Evolutionary conservation across 257 asterid species (phyloP).

Genomic region (Solanum corneliomulleri): DNA sequence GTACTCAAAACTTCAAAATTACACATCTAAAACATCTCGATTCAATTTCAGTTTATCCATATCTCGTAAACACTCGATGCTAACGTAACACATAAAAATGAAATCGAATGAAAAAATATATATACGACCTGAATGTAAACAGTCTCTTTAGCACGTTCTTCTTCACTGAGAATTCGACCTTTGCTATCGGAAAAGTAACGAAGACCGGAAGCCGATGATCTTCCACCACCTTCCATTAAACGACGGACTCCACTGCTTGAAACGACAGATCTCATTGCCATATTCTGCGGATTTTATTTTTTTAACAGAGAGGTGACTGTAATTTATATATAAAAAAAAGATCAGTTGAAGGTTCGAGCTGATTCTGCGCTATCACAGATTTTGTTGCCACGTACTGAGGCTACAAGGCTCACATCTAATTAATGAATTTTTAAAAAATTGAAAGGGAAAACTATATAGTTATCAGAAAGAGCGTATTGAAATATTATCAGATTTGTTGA

Average conservation of each 20-base stretch:
- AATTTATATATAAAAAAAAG: no score
- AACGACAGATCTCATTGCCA: conserved; percentile 40
- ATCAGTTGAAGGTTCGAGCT: neutral
- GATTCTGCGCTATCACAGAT: neutral
- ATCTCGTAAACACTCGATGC: neutral
- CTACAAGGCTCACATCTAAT: neutral
- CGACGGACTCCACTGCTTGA: conserved; percentile 16
- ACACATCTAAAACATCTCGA: neutral
- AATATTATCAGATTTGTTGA: no score
- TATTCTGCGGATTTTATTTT: neutral
- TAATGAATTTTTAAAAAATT: neutral
- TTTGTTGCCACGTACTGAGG: neutral
- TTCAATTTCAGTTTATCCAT: neutral
- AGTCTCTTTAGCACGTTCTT: conserved; percentile 78
- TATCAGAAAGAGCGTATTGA: no score
- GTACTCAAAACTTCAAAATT: neutral
- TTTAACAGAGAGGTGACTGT: neutral
- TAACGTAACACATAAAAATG: neutral
- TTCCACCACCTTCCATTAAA: conserved; percentile 25
- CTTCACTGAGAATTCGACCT: conserved; percentile 75
- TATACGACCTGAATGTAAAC: conserved; percentile 55
- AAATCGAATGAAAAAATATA: neutral
- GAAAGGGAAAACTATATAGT: no score
- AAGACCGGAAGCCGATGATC: conserved; percentile 22
- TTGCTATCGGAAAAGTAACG: conserved; percentile 48